Percentiles rank a stretch among this genome's conserved stretches.
Conservation (phyloP, 129 eudicot genomes). For the Artemisia tridentata region DNA sequence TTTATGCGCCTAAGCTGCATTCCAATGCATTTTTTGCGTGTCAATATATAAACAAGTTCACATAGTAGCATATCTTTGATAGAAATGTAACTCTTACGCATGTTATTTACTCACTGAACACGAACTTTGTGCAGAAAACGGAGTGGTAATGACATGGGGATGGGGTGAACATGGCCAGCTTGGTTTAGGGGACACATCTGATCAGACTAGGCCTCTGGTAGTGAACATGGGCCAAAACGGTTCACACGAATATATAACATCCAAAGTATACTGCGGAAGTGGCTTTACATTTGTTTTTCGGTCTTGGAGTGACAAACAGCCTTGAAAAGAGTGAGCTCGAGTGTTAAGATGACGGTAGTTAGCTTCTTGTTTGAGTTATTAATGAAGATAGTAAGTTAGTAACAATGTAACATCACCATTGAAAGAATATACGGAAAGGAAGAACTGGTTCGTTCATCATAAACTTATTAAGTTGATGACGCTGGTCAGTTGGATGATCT, state of each 20-base stretch:
- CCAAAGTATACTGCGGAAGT: constrained; percentile 71
- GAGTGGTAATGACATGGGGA: constrained; percentile 79
- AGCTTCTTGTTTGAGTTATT: no score
- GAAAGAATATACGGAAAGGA: no score
- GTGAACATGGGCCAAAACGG: constrained; percentile 38
- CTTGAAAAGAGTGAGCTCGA: background rate
- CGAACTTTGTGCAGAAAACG: constrained; percentile 46
- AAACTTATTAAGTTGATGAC: no score
- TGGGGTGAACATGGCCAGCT: constrained; percentile 99
- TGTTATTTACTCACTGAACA: background rate
- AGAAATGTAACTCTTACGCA: background rate
- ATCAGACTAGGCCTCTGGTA: constrained; percentile 55
- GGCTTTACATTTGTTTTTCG: constrained; percentile 66
- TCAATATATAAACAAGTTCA: background rate
- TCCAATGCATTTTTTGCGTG: background rate
- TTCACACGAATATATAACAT: background rate
- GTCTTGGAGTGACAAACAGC: constrained; percentile 12
- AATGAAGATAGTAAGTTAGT: no score
- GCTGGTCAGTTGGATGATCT: no score
- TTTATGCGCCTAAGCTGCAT: background rate
- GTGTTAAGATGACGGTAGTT: no score
- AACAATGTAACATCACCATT: no score
- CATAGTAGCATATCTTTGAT: background rate
- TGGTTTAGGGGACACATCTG: constrained; percentile 71
- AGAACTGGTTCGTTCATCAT: no score